A percentile compares a stretch with the other conserved stretches of the same genome.
Evolutionary conservation across 805 yeast species (phyloP).

Genomic region (Suhomyces canberraensis): DNA sequence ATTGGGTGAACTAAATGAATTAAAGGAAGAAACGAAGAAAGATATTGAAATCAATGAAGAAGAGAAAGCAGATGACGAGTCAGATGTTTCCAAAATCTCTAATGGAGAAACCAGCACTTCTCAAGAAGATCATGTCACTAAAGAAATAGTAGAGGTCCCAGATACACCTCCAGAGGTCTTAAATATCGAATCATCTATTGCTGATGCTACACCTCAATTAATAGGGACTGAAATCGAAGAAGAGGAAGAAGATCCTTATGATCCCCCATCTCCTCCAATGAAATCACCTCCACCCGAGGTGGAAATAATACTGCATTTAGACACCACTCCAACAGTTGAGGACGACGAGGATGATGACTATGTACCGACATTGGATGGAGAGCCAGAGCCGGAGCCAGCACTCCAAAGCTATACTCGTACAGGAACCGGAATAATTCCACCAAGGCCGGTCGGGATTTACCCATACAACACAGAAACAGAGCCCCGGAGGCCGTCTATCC

Average conservation of each 20-base stretch:
- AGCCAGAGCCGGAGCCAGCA: background rate
- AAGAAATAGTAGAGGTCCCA: too few species aligned
- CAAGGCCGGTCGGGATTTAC: background rate
- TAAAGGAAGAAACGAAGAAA: constrained; percentile 1
- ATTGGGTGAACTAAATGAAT: constrained; percentile 1
- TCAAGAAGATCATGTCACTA: too few species aligned
- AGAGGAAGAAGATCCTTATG: constrained; percentile 3
- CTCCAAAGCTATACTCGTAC: background rate
- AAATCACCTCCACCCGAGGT: background rate
- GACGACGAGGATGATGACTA: constrained; percentile 14
- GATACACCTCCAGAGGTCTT: too few species aligned
- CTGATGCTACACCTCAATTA: too few species aligned
- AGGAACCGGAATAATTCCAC: background rate
- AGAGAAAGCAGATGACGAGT: background rate
- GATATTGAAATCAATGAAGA: background rate
- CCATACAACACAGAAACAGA: background rate
- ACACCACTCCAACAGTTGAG: constrained; percentile 1
- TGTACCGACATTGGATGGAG: constrained; percentile 7
- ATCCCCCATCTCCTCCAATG: constrained; percentile 2
- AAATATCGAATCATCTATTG: too few species aligned
- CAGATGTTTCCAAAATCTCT: background rate
- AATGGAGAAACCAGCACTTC: too few species aligned
- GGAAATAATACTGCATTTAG: background rate
- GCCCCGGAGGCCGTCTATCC: constrained; percentile 1
- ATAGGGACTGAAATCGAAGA: constrained; percentile 2